phyloP scores from a whole-genome alignment of 345 rosid genomes.

The Syzygium oleosum region DNA sequence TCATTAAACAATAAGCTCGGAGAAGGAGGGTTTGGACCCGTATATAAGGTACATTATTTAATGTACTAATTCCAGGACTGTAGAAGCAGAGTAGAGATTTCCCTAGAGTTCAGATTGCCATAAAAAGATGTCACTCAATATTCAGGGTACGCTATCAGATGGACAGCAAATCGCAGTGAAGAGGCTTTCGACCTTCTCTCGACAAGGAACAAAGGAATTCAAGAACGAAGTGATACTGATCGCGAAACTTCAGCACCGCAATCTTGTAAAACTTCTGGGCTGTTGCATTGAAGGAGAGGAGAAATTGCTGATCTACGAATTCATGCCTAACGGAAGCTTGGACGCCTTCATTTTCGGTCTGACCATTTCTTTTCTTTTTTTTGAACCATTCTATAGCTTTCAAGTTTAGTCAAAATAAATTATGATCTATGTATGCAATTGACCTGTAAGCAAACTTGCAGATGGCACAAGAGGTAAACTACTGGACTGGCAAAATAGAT shows the following conservation, averaged over 20 bases:
- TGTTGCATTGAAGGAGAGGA: constrained; percentile 17
- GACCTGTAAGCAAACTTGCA: not conserved
- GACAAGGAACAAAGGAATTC: constrained; percentile 37
- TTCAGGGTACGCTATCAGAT: constrained; percentile 26
- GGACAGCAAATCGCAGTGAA: constrained; percentile 47
- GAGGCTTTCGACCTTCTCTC: constrained; percentile 31
- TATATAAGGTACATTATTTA: constrained; percentile 7
- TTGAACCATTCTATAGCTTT: not conserved
- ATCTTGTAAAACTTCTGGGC: constrained; percentile 35
- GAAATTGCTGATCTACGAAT: constrained; percentile 19
- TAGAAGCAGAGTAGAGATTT: not conserved
- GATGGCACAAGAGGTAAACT: constrained; percentile 12
- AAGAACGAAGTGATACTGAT: constrained; percentile 33
- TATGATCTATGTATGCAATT: not conserved
- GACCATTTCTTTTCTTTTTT: not conserved
- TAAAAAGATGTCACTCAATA: not conserved
- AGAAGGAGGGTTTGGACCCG: constrained; percentile 39
- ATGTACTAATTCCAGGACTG: not conserved
- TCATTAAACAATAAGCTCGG: constrained; percentile 21
- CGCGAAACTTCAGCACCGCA: constrained; percentile 42
- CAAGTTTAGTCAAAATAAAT: not conserved
- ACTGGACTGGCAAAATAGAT: constrained; percentile 26
- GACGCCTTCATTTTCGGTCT: constrained; percentile 26
- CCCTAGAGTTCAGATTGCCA: not conserved
- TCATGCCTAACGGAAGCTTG: constrained; percentile 20